Evolutionary conservation across 1,139 yeast genomes (phyloP), one percentile per base, ranked within the genome.

Genomic region (Hemisphaericaspora lyxosophila): DNA sequence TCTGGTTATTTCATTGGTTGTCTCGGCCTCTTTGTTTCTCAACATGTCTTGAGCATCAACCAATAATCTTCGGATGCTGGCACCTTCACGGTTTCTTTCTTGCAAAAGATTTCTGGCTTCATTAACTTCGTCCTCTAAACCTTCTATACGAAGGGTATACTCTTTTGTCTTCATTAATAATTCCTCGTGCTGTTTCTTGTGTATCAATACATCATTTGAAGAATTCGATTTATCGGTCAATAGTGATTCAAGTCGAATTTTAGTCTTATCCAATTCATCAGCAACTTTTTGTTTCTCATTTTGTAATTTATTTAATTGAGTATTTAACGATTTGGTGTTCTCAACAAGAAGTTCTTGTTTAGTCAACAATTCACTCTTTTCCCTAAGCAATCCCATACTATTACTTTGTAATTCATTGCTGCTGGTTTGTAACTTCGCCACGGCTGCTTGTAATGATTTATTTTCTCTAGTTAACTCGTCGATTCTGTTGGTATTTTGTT

Each of bases 141-240:
- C 74, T 42, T 86, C 92, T 20, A 78, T 68, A 45, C 78, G 73
- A 38, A 70, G 68, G 24, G 72, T 70, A 4, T 81, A 68, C 50
- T 90, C 97, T 45, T 77, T 77, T 24, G 82, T 62, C 39, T 84
- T 79, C 75, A 84, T 75, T 5, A 71, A 60, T 36, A 88, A 61
- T 53, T 90, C 97, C 34, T 89, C 96, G 41, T 82, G 78, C 57
- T 89, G 95, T 46, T 81, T 82, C 48, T 77, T 81, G 42, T 80
- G 62, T 0, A 77, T 54, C 43, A 80, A 86, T 12, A 77, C 69
- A 43, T 82, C 82, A 25, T 77, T 78, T 18, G 66, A 69, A 0
- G 85, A 73, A 8, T 57, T 60, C 34, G 70, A 54, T 44, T 74
- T 78, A 17, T 75, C 64, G 38, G 69, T 71, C 34, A 71, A 60